Evolutionary conservation across 352 stramenopile species (phyloP), one percentile per base, ranked within the genome.

Genomic region (Globisporangium yorkense): DNA sequence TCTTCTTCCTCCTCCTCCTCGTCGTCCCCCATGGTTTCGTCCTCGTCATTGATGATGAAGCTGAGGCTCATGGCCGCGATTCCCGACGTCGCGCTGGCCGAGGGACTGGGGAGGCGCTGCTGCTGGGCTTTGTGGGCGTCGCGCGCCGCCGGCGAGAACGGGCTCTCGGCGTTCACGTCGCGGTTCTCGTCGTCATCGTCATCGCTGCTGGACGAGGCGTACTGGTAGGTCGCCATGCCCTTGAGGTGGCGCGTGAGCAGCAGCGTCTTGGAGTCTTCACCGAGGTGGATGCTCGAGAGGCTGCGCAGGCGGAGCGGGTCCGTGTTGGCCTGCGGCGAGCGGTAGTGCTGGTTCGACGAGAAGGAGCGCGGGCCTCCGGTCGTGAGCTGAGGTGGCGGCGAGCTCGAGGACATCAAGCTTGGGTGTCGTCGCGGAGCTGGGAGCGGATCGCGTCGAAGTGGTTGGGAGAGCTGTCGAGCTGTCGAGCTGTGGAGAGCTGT

Each of bases 21-120:
- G 41, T 62, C 44, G 59, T 68, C 63, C 52, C 75, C 68, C 31
- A 65, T 52, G 49, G 67, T 61, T 41, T 63, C 45, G 48, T 68
- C 61, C 20, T 73, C 67, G 55, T 80, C 59, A 67, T 92, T 87
- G 52, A 89, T 84, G 67, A 92, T 92, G 63, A 81, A 92, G 75
- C 82, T 89, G 51, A 92, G 80, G 21, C 82, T 88, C 82, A 92
- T 92, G 61, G 81, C 80, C 16, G 78, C 74, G 48, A 88, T 88
- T 51, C 75, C 72, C 27, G 67, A 81, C 40, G 80, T 74, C 48
- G 68, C 69, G 51, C 61, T 57, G 29, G 68, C 54, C 48, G 62
- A 68, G 5, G 59, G 58, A 31, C 54, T 61, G 16, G 16, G 39
- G 27, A 57, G 43, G n/a, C 29, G 33, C 33, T 50, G 53, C 24